Evolutionary conservation across 2,329 filamentous ascomycete species (phyloP).

Genomic region (Aspergillus sp.): DNA sequence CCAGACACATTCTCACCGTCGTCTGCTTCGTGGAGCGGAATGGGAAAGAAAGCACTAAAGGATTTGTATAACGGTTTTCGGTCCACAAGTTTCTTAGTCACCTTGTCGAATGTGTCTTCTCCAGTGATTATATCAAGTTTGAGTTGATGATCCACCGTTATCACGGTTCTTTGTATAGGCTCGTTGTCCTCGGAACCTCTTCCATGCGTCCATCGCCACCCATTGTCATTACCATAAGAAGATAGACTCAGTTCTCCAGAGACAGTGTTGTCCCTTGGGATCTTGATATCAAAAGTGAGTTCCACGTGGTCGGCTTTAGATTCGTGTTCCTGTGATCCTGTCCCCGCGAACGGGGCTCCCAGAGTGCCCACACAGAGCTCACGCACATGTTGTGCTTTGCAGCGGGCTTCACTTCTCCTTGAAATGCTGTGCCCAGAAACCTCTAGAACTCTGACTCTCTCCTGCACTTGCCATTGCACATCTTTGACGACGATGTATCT

Average conservation of each 20-base stretch:
- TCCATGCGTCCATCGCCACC: neutral
- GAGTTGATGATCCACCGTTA: slow-evolving; percentile 5
- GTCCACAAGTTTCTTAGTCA: slow-evolving; percentile 5
- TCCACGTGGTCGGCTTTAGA: neutral
- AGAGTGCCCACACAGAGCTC: neutral
- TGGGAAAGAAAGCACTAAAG: slow-evolving; percentile 6
- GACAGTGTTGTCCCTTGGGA: neutral
- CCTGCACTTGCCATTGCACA: slow-evolving; percentile 9
- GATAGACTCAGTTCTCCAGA: neutral
- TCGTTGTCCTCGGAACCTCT: neutral
- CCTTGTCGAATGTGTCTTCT: slow-evolving; percentile 6
- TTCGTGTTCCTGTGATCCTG: neutral
- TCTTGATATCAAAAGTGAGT: slow-evolving; percentile 1
- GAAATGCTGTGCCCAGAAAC: neutral
- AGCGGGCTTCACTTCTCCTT: neutral
- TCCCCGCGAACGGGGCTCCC: neutral
- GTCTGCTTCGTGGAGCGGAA: neutral
- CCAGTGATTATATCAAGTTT: slow-evolving; percentile 9
- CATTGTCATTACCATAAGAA: neutral
- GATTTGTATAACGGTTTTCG: slow-evolving; percentile 7
- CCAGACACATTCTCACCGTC: neutral
- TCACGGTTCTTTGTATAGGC: neutral
- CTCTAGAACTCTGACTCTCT: slow-evolving; percentile 1
- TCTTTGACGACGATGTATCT: slow-evolving; percentile 6
- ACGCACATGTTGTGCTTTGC: neutral